Evolutionary conservation across 257 asterid genomes (phyloP), one percentile per base, ranked within the genome.

Genomic region (Thymus quinquecostatus): DNA sequence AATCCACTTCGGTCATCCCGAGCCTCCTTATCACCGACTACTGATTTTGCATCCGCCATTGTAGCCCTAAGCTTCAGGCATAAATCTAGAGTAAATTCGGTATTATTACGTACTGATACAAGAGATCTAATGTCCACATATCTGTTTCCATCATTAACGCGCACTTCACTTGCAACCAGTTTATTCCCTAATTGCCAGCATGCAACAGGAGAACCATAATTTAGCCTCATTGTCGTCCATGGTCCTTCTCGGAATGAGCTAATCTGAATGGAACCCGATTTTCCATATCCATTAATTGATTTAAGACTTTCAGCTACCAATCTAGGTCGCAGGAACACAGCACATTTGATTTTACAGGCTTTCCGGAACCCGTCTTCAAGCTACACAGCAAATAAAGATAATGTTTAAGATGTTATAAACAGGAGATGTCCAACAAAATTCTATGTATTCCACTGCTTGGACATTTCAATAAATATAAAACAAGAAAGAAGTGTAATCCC

Each of bases 141-240:
- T 85, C 92, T 77, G 77, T 89, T 87, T 62, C 90, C 94, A 75
- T 88, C 98, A 75, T 45, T 71, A 34, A 88, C 87, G 21, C 83
- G 85, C 73, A 92, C 93, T 88, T 94, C 99, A 89, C 98, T 94
- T 68, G 97, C 99, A 81, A 94, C 97, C 47, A 88, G 80, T 74
- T 80, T 80, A 68, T 84, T 83, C 68, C 95, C 97, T 54, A 94
- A 80, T 81, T 77, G 85, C 97, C 96, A 94, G 79, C 93, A 89
- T 50, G 97, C 97, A 79, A 89, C 95, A 80, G 98, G 96, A 51
- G 98, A 96, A 60, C 93, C 96, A 77, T 94, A 94, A 71, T 94
- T 91, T 76, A 94, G 81, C 81, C 91, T 86, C 79, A 94, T 80
- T 62, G 78, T 72, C 76, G 97, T 89, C 99, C 99, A 94, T 60